Base-by-base conservation (phyloP, 192 early-diverging fungal species). In the Oehlia diaphana region DNA sequence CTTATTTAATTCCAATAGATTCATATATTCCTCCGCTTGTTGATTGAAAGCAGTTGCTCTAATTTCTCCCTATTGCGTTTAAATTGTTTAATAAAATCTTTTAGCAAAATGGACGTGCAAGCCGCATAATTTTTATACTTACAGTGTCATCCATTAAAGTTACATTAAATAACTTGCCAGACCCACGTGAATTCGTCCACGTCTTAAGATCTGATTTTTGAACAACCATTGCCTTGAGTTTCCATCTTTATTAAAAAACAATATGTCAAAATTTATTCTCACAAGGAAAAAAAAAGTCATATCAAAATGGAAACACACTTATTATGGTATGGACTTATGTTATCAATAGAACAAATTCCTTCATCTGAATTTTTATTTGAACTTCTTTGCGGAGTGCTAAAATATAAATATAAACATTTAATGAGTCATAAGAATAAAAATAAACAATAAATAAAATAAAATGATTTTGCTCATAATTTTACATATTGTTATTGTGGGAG, bases 41-140 rank as follows among this genome's bases (percentile, higher is more conserved):
- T 96, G 94, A 58, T 92, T 96, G 84, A 99, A 99, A n/a, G 84
- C 92, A 3, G 98, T 98, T 8, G 94, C 97, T 64, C 94, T 92
- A 80, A 99, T 98, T 81, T 98, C 97, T 63, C 95, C 92, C 93
- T 95, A 81, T n/a, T 69, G 13, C 26, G 6, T 44, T 63, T 16
- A 63, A 72, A 39, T 26, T 66, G 9, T 16, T 28, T 66, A 31
- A 33, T 28, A 7, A 66, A 13, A 21, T 31, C 8, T 66, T 66
- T 66, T 31, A 28, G 14, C n/a, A 26, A 8, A 6, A 44, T 23
- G 9, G 10, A 33, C 47, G 6, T 65, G 35, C 21, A 2, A 28
- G 26, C 2, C n/a, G 10, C 2, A 12, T 47, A 12, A 47, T 42
- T 37, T 47, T 2, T 61, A 70, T 64, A 87, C 91, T 84, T 89